Evolutionary conservation across 2,329 filamentous ascomycete species (phyloP).

Genomic region (Penicillium hesseltinei): DNA sequence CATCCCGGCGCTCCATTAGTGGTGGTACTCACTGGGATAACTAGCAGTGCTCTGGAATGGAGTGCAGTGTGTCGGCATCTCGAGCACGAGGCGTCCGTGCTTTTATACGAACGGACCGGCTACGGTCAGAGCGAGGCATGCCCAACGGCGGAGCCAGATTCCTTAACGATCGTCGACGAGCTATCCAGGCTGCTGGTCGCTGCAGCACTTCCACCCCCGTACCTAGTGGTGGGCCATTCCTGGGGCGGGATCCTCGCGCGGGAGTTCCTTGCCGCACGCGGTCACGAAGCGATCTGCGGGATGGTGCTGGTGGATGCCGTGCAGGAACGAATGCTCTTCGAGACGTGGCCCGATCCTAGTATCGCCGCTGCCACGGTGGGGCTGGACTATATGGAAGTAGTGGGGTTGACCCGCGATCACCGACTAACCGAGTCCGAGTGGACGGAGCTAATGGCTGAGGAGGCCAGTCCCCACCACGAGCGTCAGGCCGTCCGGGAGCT

Average conservation of each 20-base stretch:
- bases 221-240: background rate
- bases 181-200: background rate
- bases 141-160: background rate
- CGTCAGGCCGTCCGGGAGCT: background rate
- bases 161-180: background rate
- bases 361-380: background rate
- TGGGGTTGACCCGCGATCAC: background rate
- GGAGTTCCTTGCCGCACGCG: background rate
- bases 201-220: background rate
- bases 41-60: background rate
- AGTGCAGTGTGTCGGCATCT: background rate
- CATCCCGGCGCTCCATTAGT: background rate
- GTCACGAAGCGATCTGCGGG: background rate
- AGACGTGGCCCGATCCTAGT: background rate
- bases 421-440: background rate
- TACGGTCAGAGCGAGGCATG: background rate
- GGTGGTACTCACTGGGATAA: background rate
- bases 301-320: background rate
- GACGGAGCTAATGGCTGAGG: background rate
- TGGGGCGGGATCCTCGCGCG: background rate
- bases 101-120: background rate
- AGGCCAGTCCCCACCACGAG: background rate
- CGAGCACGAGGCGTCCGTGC: background rate
- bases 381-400: background rate
- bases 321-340: background rate